Base-by-base conservation (phyloP, 805 yeast species). In the Kregervanrija delftensis region DNA sequence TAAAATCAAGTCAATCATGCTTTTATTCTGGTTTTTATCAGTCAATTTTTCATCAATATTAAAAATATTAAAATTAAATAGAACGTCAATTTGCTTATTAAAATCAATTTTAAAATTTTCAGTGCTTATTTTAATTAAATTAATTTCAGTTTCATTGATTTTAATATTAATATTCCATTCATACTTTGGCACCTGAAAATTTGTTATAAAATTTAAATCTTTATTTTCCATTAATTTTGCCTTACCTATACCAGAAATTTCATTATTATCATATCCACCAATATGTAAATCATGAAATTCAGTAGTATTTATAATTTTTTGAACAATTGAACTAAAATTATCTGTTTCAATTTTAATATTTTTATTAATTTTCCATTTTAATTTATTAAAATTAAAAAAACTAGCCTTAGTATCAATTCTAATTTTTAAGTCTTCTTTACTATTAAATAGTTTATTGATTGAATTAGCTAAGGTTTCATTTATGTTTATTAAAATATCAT, bases 121-220 rank as follows among this genome's bases (percentile, higher is more conserved):
- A 5, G 38, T 5, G 4, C 37, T 37, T 6, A 47, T 13, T n/a
- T 39, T 37, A 3, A 32, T 15, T 11, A 49, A 22, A n/a, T 45
- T 35, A 16, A 38, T 28, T 30, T 45, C 47, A 8, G 8, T 17
- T 6, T 36, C 42, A 8, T 28, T 13, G 8, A 41, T 30, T n/a
- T 34, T 31, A 11, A 44, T 12, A 6, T 50, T 50, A 11, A 43
- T 11, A 13, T 30, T 41, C 12, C 39, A 5, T 32, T 43, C 42
- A 30, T 39, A 17, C 15, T 34, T 8, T 10, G 40, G 35, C 0
- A 49, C 16, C 17, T 38, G 17, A 9, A 50, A 34, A 12, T 40
- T 12, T 4, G 46, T 40, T 1, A 53, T 32, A 4, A 48, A 30
- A 3, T n/a, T 32, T 2, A 30, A 12, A 10, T 37, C 6, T 35